Conservation (phyloP, 2,329 filamentous ascomycete genomes). For the Sarocladiaceae sp. region DNA sequence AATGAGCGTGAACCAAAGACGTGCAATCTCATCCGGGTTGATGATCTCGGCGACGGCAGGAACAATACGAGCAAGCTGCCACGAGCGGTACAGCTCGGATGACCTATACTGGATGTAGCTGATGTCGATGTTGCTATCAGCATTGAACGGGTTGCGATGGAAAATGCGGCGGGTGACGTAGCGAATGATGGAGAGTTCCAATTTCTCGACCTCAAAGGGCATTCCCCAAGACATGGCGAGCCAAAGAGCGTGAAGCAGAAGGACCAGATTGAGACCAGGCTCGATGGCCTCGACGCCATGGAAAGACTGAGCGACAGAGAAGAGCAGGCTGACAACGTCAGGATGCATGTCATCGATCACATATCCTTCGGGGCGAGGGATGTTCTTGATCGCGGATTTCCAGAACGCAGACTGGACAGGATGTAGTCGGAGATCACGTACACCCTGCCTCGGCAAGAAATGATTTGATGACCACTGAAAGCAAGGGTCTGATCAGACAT, state of each 20-base stretch:
- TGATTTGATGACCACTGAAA: neutral
- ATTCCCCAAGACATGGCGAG: slow-evolving; percentile 16
- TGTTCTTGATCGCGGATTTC: too few relatives aligned
- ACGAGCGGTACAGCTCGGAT: neutral
- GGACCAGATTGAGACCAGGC: slow-evolving; percentile 17
- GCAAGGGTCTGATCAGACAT: neutral
- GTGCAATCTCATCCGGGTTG: neutral
- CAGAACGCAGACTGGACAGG: too few relatives aligned
- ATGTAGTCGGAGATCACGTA: too few relatives aligned
- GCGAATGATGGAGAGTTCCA: slow-evolving; percentile 15
- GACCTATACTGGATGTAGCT: neutral
- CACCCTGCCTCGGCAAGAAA: slow-evolving; percentile 4
- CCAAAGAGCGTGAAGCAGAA: slow-evolving; percentile 15
- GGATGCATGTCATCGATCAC: slow-evolving; percentile 11
- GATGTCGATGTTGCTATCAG: neutral
- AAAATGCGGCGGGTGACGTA: slow-evolving; percentile 21
- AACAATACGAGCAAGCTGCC: neutral
- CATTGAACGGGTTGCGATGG: slow-evolving; percentile 15
- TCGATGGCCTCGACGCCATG: slow-evolving; percentile 18
- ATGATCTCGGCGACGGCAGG: neutral
- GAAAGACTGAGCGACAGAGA: slow-evolving; percentile 14
- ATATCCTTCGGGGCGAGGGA: slow-evolving; percentile 13
- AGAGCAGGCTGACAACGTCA: slow-evolving; percentile 17
- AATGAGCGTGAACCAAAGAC: neutral
- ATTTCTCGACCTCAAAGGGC: slow-evolving; percentile 14